These are phyloP conservation scores for Lantana camara DNA, from an alignment of 257 asterid species.

Conservation along the genomic window DNA sequence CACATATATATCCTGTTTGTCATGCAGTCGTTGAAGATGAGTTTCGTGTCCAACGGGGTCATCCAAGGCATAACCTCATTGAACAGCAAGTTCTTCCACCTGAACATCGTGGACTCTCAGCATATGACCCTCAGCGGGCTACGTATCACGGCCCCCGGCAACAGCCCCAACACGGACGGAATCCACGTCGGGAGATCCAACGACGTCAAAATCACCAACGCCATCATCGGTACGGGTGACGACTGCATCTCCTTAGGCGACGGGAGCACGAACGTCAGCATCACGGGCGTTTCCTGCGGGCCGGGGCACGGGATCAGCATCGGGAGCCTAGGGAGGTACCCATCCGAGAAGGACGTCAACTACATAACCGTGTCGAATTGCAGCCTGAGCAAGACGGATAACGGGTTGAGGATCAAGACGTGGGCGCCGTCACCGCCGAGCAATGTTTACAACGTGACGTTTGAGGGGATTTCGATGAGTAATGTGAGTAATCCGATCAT, in stretches of 20 bases:
- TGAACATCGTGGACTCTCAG: not conserved
- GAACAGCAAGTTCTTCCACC: constrained; percentile 39
- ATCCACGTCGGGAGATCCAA: constrained; percentile 34
- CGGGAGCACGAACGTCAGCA: constrained; percentile 19
- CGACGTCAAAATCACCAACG: not conserved
- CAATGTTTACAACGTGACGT: constrained; percentile 7
- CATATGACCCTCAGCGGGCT: constrained; percentile 17
- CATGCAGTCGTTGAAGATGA: constrained; percentile 18
- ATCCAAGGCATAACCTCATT: constrained; percentile 15
- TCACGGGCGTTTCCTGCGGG: constrained; percentile 28
- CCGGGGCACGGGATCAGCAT: constrained; percentile 46
- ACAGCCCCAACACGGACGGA: constrained; percentile 50
- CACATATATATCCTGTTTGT: too few species aligned
- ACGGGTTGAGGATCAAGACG: constrained; percentile 40
- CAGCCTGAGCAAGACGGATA: constrained; percentile 14
- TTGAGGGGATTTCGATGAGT: constrained; percentile 5
- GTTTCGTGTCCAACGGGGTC: not conserved
- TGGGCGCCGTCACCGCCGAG: constrained; percentile 10
- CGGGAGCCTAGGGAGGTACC: constrained; percentile 34
- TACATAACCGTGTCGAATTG: constrained; percentile 11
- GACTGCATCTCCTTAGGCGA: constrained; percentile 42
- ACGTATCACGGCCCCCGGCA: constrained; percentile 24
- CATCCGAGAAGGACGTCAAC: constrained; percentile 16
- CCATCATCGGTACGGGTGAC: constrained; percentile 33
- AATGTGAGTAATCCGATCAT: constrained; percentile 34